These are phyloP conservation scores for Aspergillus bridgeri DNA, from an alignment of 495 filamentous ascomycete genomes.

Conservation along the genomic window DNA sequence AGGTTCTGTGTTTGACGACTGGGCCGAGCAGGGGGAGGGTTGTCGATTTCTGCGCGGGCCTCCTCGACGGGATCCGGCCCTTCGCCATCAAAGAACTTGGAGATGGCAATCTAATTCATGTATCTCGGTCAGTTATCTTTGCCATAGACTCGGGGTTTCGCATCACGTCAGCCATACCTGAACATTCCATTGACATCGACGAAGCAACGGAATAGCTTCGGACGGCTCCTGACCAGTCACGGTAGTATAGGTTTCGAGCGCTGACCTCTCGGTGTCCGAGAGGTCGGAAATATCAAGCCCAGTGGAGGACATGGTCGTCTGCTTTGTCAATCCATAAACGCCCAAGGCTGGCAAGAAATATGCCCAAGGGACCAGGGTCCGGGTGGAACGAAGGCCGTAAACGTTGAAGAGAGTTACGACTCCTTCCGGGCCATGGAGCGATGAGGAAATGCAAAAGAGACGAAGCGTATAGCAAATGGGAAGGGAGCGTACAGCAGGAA, in stretches of 20 bases:
- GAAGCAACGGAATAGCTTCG: constrained; percentile 76
- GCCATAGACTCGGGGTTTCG: neutral
- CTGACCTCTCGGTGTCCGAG: constrained; percentile 68
- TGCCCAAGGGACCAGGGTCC: neutral
- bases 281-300: constrained; percentile 65
- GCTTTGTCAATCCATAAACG: constrained; percentile 18
- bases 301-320: constrained; percentile 38
- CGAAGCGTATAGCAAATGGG: too few relatives aligned
- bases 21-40: constrained; percentile 53
- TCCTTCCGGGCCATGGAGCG: neutral
- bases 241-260: constrained; percentile 80
- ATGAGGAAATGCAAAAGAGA: neutral
- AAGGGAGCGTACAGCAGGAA: neutral
- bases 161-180: constrained; percentile 53
- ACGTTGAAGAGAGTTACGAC: neutral
- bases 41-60: constrained; percentile 59
- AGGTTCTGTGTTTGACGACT: constrained; percentile 51
- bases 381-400: neutral
- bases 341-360: neutral
- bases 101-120: constrained; percentile 74
- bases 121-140: neutral
- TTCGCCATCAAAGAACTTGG: constrained; percentile 98
- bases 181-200: constrained; percentile 92
- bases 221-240: constrained; percentile 79
- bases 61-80: constrained; percentile 76